A percentile compares a stretch with the other conserved stretches of the same genome.
Evolutionary conservation across 805 yeast genomes (phyloP).

Genomic region (Martiniozyma abietophila): DNA sequence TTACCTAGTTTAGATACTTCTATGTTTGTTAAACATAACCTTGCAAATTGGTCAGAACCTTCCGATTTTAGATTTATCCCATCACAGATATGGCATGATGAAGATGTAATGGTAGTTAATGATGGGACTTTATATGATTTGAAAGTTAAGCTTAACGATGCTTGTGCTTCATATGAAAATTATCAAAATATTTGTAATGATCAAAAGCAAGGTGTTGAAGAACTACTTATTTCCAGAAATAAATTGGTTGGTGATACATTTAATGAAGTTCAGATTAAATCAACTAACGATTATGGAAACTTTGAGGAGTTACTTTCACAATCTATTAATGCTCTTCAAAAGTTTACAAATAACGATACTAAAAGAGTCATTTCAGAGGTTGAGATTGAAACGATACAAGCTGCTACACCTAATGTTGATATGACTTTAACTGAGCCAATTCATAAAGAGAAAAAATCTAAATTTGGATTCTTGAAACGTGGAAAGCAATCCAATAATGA

Average conservation of each 20-base stretch:
- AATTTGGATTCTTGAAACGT: constrained; percentile 30
- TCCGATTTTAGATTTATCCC: constrained; percentile 78
- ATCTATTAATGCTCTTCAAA: constrained; percentile 44
- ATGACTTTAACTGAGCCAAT: constrained; percentile 46
- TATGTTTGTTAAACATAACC: constrained; percentile 89
- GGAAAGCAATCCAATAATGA: constrained; percentile 12
- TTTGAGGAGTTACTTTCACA: constrained; percentile 46
- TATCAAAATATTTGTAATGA: constrained; percentile 35
- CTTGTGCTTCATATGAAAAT: constrained; percentile 30
- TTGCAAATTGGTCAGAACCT: constrained; percentile 73
- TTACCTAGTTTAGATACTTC: constrained; percentile 67
- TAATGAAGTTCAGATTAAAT: constrained; percentile 30
- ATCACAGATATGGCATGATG: constrained; percentile 95
- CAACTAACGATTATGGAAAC: constrained; percentile 29
- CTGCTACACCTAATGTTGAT: constrained; percentile 71
- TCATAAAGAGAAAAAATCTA: constrained; percentile 48
- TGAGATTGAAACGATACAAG: constrained; percentile 81
- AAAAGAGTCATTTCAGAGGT: constrained; percentile 70
- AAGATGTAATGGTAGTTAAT: constrained; percentile 58
- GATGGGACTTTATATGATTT: constrained; percentile 49
- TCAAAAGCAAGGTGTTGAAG: constrained; percentile 42
- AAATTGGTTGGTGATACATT: constrained; percentile 25
- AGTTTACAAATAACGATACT: constrained; percentile 67
- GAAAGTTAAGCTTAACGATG: constrained; percentile 38
- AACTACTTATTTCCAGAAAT: constrained; percentile 27